These are phyloP conservation scores for Tillandsia fasciculata DNA, from an alignment of 176 grass and related monocot species.

Conservation along the genomic window DNA sequence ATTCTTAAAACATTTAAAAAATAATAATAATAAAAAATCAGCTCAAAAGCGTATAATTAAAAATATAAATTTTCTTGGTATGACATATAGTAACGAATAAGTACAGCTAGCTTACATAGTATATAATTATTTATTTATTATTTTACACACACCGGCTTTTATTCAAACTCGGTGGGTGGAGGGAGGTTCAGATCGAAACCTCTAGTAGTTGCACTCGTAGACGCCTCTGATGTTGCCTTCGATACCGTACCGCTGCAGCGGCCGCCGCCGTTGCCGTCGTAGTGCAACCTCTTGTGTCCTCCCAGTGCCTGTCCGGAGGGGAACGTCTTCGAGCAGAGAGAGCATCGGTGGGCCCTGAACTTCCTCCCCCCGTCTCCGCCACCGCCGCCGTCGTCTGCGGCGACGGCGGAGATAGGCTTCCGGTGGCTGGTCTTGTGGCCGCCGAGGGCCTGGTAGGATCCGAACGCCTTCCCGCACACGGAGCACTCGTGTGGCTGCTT, in stretches of 20 bases:
- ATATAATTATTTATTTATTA: no score
- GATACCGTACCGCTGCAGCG: background rate
- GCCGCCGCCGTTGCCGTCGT: background rate
- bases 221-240: background rate
- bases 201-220: background rate
- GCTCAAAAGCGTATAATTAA: no score
- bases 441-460: background rate
- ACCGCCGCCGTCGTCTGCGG: background rate
- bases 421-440: constrained; percentile 7
- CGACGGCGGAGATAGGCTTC: background rate
- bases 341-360: background rate
- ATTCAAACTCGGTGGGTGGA: background rate
- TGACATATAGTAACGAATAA: no score
- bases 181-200: background rate
- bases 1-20: no score
- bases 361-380: background rate
- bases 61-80: no score
- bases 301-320: background rate
- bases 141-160: no score
- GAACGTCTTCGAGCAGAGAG: background rate
- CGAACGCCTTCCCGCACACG: constrained; percentile 1
- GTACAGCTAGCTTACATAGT: no score
- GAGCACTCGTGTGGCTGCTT: background rate
- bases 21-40: no score
- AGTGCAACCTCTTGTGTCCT: background rate